Base-by-base conservation (phyloP, 2,329 filamentous ascomycete species). In the Coniochaeta prunicola region DNA sequence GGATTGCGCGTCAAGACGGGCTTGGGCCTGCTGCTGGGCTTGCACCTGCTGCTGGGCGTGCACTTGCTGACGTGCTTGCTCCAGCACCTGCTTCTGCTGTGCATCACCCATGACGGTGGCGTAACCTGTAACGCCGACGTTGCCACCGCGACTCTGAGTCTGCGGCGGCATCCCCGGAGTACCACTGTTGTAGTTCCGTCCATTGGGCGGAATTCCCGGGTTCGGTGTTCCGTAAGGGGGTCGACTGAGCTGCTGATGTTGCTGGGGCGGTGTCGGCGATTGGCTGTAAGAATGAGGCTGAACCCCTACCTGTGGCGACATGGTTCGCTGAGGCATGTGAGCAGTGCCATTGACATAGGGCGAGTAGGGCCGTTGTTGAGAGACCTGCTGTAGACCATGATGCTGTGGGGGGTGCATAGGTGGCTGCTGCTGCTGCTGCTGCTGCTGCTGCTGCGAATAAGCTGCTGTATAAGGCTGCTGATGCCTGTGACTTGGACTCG, bases 41-140 rank as follows among this genome's bases (percentile, higher is more conserved):
- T 55, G 53, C 4, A 34, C 53, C 31, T 55, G 53, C 59, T 68
- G 66, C 53, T 69, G 65, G 1, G 64, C 66, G 31, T 67, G 76
- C 15, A 76, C 74, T 28, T 78, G 70, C 3, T 77, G 78, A 58
- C 78, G 77, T 8, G 79, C 77, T 66, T 81, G 79, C 57, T 82
- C 78, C 66, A 80, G 70, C 53, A 80, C 75, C 58, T 78, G 76
- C 64, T 78, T 76, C 64, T 81, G 78, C 60, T 80, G 77, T 17
- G 74, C 74, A 63, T 80, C 77, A 38, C 76, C 74, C 65, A 80
- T 79, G 53, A 80, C 76, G 5, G 76, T 79, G 53, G 78, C 76
- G 59, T 79, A 80, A 33, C 78, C 78, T 2, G 76, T 74, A 4
- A 76, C 67, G 17, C 73, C 74, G 26, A 72, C 68, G 17, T 61